Conservation (phyloP, 805 yeast species). For the Pichia californica region DNA sequence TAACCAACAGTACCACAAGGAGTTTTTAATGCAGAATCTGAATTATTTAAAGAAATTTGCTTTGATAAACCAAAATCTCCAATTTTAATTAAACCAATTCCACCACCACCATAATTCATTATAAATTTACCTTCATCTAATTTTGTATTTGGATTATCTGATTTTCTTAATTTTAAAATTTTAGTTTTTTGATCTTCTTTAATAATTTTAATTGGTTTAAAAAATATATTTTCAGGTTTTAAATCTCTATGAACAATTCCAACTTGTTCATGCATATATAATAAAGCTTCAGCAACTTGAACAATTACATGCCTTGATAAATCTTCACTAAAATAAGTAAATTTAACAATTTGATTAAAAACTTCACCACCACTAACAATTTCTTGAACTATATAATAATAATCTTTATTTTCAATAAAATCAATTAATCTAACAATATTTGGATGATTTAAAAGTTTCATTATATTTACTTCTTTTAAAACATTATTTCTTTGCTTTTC, state of each 20-base stretch:
- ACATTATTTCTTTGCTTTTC: constrained; percentile 59
- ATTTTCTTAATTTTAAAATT: constrained; percentile 38
- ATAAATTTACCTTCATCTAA: constrained; percentile 82
- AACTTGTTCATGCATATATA: constrained; percentile 62
- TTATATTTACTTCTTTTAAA: constrained; percentile 71
- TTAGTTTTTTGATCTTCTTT: constrained; percentile 30
- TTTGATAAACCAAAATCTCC: constrained; percentile 96
- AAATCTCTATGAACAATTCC: constrained; percentile 82
- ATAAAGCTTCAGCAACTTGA: constrained; percentile 64
- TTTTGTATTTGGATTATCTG: constrained; percentile 66
- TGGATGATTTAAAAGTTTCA: constrained; percentile 58
- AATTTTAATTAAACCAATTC: constrained; percentile 79
- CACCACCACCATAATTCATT: constrained; percentile 85
- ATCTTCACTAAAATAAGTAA: constrained; percentile 70
- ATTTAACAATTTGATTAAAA: constrained; percentile 71
- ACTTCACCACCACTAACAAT: constrained; percentile 73
- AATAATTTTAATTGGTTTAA: constrained; percentile 48
- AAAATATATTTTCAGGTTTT: constrained; percentile 73
- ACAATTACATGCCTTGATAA: constrained; percentile 64
- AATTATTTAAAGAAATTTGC: constrained; percentile 67
- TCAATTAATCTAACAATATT: constrained; percentile 61
- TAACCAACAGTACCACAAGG: constrained; percentile 99
- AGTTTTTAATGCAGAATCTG: constrained; percentile 56
- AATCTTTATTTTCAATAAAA: constrained; percentile 54
- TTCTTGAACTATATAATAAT: constrained; percentile 68